These are phyloP conservation scores for Aspergillus ostianus DNA, from an alignment of 495 filamentous ascomycete species.

Conservation along the genomic window DNA sequence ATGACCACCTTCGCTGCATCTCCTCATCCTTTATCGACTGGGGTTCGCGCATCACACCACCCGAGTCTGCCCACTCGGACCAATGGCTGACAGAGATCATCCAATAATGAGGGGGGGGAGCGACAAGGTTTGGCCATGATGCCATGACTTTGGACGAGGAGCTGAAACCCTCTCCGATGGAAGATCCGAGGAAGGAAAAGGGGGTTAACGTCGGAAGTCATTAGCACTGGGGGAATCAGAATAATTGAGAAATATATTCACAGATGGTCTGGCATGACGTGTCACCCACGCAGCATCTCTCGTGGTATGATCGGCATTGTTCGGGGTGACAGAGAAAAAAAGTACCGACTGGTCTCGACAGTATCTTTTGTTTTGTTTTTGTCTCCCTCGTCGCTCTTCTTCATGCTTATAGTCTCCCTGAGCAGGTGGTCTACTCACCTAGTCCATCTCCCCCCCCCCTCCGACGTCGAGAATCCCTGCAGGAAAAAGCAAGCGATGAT, in stretches of 20 bases:
- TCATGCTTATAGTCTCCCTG: not conserved
- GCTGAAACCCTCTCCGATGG: not conserved
- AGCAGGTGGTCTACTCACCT: too few species aligned
- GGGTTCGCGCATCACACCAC: not conserved
- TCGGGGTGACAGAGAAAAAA: too few species aligned
- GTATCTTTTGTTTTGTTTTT: too few species aligned
- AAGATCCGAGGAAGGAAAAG: too few species aligned
- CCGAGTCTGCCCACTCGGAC: not conserved
- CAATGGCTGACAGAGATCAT: not conserved
- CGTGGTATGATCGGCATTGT: too few species aligned
- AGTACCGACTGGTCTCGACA: not conserved
- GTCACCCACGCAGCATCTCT: not conserved
- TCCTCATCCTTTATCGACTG: not conserved
- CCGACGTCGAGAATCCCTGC: too few species aligned
- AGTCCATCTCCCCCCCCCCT: too few species aligned
- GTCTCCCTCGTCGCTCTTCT: not conserved
- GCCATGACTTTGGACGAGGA: not conserved
- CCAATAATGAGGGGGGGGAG: not conserved
- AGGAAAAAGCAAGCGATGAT: too few species aligned
- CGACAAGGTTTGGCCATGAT: constrained; percentile 1
- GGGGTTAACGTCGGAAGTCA: not conserved
- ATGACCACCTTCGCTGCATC: not conserved
- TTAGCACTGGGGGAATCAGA: not conserved
- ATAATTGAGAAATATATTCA: too few species aligned
- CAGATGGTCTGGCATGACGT: constrained; percentile 2